phyloP scores from a whole-genome alignment of 495 filamentous ascomycete genomes.

The Darksidea phi region DNA sequence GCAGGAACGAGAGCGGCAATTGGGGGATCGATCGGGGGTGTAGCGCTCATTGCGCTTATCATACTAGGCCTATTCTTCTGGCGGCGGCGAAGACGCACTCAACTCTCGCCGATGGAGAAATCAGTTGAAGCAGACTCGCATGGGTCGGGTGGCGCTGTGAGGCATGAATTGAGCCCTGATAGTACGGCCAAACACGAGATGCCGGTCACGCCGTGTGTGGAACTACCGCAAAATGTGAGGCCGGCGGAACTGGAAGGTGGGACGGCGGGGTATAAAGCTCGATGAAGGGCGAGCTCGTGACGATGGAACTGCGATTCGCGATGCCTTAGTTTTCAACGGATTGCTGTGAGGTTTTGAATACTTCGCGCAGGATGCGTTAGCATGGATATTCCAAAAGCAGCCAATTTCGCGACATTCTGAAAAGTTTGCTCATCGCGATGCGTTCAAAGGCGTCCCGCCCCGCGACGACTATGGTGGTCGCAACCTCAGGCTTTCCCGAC shows the following conservation, averaged over 20 bases:
- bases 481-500: no score
- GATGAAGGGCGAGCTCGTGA: not conserved
- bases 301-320: no score
- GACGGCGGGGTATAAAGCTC: not conserved
- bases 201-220: not conserved
- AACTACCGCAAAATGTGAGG: not conserved
- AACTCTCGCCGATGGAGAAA: not conserved
- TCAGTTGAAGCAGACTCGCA: not conserved
- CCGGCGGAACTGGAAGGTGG: conserved; percentile 15
- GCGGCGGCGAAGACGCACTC: conserved; percentile 11
- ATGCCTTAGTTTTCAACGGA: no score
- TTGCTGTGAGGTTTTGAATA: no score
- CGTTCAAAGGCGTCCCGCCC: no score
- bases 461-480: no score
- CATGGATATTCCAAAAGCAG: no score
- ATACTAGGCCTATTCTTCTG: conserved; percentile 15
- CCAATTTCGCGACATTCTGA: no score
- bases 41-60: conserved; percentile 14
- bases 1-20: conserved; percentile 22
- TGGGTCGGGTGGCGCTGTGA: not conserved
- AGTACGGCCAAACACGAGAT: conserved; percentile 11
- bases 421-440: no score
- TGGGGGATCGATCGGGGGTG: not conserved
- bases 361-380: no score
- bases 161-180: not conserved